Evolutionary conservation across 2,329 filamentous ascomycete genomes (phyloP), one percentile per base, ranked within the genome.

Genomic region (Penicillium sp.): DNA sequence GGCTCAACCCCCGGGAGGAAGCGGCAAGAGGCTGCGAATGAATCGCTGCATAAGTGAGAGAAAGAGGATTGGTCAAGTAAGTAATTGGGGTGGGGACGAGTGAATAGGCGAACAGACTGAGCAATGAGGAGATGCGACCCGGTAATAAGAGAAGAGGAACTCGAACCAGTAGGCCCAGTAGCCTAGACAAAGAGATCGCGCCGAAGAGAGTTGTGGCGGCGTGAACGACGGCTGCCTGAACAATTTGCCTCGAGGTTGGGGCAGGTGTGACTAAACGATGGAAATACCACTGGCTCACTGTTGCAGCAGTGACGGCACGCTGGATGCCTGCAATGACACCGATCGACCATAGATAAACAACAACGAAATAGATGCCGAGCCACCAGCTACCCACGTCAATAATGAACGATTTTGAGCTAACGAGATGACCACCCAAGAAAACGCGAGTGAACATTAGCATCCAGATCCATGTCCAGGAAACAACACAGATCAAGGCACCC

Each of bases 201-300:
- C 94, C 94, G 69, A 97, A 95, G 38, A 97, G 87, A 2, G 91
- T 93, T 16, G 91, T 92, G 15, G 85, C 80, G 3, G 92, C 88
- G 76, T 99, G 94, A 49, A 82, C 81, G 44, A 96, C 79, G 15
- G 92, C 93, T 7, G 92, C 93, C 60, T 85, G 81, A 27, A 97
- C 91, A 47, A 97, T 88, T 54, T 92, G 88, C 55, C 83, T 82
- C 1, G 91, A 92, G 0, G 90, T 87, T 2, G 92, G 87, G 9
- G 88, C 81, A 5, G 93, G 91, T 11, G 87, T 84, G 5, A 87
- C 86, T 66, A 95, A 89, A 61, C 94, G 91, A 75, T 97, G 93
- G 75, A 97, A 99, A 76, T 99, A 99, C 94, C 94, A 99, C 75
- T 99, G 94, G 40, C 91, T 96, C 25, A 97, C 93, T 0, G 93